phyloP scores from a whole-genome alignment of 805 yeast genomes.

The Kodamaea lidongshanica region DNA sequence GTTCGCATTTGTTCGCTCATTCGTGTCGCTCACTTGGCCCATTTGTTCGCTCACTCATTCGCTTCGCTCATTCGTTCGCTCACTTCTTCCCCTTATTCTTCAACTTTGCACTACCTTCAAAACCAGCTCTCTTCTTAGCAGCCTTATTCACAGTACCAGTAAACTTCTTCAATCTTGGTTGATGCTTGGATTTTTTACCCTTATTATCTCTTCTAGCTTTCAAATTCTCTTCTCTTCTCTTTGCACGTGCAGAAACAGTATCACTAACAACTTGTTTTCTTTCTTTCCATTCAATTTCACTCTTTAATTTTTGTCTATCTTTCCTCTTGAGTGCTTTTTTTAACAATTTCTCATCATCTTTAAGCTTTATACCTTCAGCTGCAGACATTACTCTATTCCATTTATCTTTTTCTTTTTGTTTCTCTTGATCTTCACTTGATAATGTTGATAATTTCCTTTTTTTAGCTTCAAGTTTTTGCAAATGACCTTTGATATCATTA shows the following conservation, averaged over 20 bases:
- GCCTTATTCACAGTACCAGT: constrained; percentile 49
- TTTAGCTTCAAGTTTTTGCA: constrained; percentile 67
- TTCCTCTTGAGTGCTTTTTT: constrained; percentile 81
- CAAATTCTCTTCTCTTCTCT: constrained; percentile 89
- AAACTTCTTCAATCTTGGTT: constrained; percentile 62
- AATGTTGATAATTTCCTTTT: constrained; percentile 55
- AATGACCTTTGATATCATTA: constrained; percentile 78
- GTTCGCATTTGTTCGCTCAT: no score
- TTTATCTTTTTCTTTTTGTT: constrained; percentile 61
- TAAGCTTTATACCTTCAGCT: constrained; percentile 82
- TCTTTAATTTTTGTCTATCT: constrained; percentile 75
- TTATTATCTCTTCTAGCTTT: constrained; percentile 79
- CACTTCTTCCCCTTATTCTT: constrained; percentile 23
- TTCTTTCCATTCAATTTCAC: constrained; percentile 89
- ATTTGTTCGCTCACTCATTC: no score
- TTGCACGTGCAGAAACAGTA: constrained; percentile 65
- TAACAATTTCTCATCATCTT: constrained; percentile 84
- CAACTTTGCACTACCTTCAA: constrained; percentile 65
- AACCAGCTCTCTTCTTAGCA: constrained; percentile 69
- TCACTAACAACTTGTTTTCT: constrained; percentile 75
- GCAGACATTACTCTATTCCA: constrained; percentile 83
- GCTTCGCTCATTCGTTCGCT: no score
- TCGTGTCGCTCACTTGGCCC: no score
- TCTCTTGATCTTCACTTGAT: constrained; percentile 55
- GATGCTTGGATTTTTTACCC: constrained; percentile 72